Evolutionary conservation across 202 grass and related monocot species (phyloP).

Genomic region (Tripidium arundinaceum): DNA sequence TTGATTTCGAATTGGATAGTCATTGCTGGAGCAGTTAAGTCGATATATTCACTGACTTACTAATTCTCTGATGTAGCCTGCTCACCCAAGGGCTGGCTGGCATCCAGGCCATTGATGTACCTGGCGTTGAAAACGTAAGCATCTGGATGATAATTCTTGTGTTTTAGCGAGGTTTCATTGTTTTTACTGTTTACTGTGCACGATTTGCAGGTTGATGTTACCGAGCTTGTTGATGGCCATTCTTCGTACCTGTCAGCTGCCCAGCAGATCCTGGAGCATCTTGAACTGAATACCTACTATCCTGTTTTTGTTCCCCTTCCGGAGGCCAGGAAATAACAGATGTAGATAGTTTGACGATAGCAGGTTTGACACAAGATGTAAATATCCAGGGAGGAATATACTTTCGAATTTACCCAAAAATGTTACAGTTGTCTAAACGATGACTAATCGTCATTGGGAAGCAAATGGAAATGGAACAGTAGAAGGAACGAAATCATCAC

Average conservation of each 20-base stretch:
- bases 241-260: conserved; percentile 64
- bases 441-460: not conserved
- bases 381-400: not conserved
- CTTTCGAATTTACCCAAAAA: not conserved
- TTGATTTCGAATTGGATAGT: not conserved
- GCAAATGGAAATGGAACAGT: not conserved
- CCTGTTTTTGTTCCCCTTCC: conserved; percentile 54
- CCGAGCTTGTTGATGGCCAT: conserved; percentile 68
- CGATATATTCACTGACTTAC: not conserved
- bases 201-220: conserved; percentile 66
- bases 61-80: conserved; percentile 45
- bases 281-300: conserved; percentile 78
- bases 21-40: not conserved
- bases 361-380: not conserved
- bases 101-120: conserved; percentile 83
- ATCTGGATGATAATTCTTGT: not conserved
- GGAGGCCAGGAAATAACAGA: not conserved
- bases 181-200: not conserved
- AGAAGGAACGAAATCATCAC: not conserved
- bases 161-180: not conserved
- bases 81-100: conserved; percentile 91
- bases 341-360: not conserved
- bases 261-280: conserved; percentile 60
- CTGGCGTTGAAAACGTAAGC: conserved; percentile 84
- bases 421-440: not conserved